These are phyloP conservation scores for Cyanodermella asteris DNA, from an alignment of 2,329 filamentous ascomycete species.

Conservation along the genomic window DNA sequence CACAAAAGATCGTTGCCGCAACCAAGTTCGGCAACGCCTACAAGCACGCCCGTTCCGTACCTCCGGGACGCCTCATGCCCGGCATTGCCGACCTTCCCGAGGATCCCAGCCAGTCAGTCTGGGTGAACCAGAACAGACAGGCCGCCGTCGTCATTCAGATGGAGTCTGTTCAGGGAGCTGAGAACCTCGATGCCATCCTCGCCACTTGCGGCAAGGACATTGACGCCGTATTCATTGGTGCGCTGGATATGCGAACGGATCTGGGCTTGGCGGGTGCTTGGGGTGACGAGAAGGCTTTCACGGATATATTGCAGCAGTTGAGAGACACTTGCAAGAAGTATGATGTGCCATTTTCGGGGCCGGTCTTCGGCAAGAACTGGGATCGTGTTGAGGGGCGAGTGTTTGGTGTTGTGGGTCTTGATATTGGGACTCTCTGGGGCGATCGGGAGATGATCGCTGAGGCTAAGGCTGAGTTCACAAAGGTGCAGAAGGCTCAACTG, in stretches of 20 bases:
- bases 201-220: constrained; percentile 22
- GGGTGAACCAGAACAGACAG: constrained; percentile 23
- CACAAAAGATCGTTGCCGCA: constrained; percentile 20
- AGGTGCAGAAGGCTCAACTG: too few relatives aligned
- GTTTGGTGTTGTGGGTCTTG: constrained; percentile 13
- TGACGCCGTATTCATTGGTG: constrained; percentile 26
- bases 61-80: constrained; percentile 21
- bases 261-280: constrained; percentile 13
- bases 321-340: constrained; percentile 22
- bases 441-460: constrained; percentile 5
- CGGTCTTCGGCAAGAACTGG: background rate
- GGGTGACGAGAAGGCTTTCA: constrained; percentile 21
- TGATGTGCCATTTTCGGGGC: constrained; percentile 20
- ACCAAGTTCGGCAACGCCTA: constrained; percentile 22
- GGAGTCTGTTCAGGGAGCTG: constrained; percentile 20
- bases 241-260: constrained; percentile 21
- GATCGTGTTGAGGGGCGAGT: background rate
- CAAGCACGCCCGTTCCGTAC: constrained; percentile 23
- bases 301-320: constrained; percentile 17
- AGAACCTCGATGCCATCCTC: constrained; percentile 28
- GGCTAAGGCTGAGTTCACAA: too few relatives aligned
- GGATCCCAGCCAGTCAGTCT: constrained; percentile 15
- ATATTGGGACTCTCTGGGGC: constrained; percentile 9
- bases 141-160: constrained; percentile 29
- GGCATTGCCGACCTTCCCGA: constrained; percentile 18